Percentiles rank a stretch among this genome's conserved stretches.
Evolutionary conservation across 2,329 filamentous ascomycete genomes (phyloP).

Genomic region (Calonectria montana): DNA sequence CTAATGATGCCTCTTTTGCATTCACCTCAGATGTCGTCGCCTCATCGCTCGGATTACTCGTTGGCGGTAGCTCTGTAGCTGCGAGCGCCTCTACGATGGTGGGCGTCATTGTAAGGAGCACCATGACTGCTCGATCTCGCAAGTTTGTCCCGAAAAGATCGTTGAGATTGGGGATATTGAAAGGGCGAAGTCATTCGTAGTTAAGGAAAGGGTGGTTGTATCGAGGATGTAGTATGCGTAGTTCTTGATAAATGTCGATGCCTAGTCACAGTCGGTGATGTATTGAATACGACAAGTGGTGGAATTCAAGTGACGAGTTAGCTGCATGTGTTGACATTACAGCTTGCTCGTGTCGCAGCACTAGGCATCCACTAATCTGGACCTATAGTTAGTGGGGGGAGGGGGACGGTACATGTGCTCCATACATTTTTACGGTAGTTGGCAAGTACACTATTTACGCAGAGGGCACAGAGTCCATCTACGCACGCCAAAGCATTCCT

Average conservation of each 20-base stretch:
- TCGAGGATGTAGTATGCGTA: not conserved
- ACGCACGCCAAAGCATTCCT: not conserved
- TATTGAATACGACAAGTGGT: not conserved
- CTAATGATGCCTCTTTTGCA: conserved; percentile 63
- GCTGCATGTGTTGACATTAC: not conserved
- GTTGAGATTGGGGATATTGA: not conserved
- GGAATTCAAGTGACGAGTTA: not conserved
- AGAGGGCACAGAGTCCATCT: not conserved
- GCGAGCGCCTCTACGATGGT: conserved; percentile 73
- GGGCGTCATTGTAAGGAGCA: conserved; percentile 80
- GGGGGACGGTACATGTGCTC: not conserved
- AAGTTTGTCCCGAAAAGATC: not conserved
- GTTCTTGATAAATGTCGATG: conserved; percentile 6
- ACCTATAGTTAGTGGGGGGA: not conserved
- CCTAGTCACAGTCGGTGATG: not conserved
- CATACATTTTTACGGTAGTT: not conserved
- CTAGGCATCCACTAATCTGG: conserved; percentile 17
- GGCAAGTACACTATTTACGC: not conserved
- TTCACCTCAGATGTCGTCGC: conserved; percentile 16
- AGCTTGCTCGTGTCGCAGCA: not conserved
- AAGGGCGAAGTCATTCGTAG: not conserved
- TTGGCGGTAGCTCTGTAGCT: conserved; percentile 39
- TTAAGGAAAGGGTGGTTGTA: not conserved
- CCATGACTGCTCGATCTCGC: conserved; percentile 62
- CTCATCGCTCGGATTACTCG: conserved; percentile 26